Evolutionary conservation across 2,329 filamentous ascomycete genomes (phyloP).

Genomic region (Penicillium hordei): DNA sequence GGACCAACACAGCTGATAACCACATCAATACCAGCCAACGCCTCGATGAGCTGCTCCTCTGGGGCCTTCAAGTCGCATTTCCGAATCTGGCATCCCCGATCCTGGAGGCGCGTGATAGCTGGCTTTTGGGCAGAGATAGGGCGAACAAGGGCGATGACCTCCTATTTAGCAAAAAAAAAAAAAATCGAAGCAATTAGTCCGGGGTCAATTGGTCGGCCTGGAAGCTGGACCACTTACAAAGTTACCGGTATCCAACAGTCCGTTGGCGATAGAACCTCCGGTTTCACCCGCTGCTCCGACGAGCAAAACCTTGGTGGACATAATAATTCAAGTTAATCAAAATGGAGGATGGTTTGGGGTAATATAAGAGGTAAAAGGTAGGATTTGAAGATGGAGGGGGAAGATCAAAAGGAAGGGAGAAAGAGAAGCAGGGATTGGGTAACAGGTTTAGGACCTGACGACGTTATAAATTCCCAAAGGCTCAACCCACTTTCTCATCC

Average conservation of each 20-base stretch:
- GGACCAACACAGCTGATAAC: constrained; percentile 47
- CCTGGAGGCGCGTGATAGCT: constrained; percentile 41
- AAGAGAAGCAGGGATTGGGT: constrained; percentile 13
- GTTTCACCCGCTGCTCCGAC: constrained; percentile 44
- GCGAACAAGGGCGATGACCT: constrained; percentile 51
- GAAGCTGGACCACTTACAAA: constrained; percentile 19
- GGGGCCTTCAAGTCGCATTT: constrained; percentile 46
- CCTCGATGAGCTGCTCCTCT: constrained; percentile 44
- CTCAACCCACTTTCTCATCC: constrained; percentile 36
- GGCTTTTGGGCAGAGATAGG: constrained; percentile 51
- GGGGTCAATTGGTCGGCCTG: background rate
- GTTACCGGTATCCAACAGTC: constrained; percentile 32
- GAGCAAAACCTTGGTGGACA: constrained; percentile 40
- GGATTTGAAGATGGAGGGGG: constrained; percentile 2
- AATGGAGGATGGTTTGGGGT: background rate
- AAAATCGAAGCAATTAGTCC: background rate
- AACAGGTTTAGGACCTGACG: constrained; percentile 30
- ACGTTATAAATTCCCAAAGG: constrained; percentile 37
- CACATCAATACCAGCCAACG: constrained; percentile 47
- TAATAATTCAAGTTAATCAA: constrained; percentile 17
- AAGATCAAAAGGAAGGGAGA: constrained; percentile 9
- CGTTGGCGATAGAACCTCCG: constrained; percentile 41
- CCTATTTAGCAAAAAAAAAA: constrained; percentile 34
- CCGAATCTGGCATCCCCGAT: constrained; percentile 47
- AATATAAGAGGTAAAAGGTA: background rate